These are phyloP conservation scores for Fraxinus velutina DNA, from an alignment of 305 asterid species.

Conservation along the genomic window DNA sequence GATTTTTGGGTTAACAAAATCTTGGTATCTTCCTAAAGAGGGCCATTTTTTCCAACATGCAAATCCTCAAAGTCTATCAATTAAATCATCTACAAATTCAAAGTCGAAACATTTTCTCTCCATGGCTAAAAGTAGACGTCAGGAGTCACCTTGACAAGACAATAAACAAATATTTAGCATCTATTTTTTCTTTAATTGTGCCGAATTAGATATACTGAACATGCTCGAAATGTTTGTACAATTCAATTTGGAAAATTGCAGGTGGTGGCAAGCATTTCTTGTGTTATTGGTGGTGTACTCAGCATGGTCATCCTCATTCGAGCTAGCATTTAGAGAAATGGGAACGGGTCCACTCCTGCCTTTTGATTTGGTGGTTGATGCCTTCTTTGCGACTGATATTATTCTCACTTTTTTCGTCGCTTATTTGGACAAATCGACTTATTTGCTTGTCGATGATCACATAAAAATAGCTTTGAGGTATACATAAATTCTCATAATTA, in stretches of 20 bases:
- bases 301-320: conserved; percentile 92
- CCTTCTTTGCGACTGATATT: conserved; percentile 66
- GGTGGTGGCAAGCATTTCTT: conserved; percentile 83
- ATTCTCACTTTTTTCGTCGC: conserved; percentile 80
- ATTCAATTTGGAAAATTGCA: conserved; percentile 23
- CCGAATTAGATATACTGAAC: neutral
- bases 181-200: neutral
- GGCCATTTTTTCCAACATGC: neutral
- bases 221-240: neutral
- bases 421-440: conserved; percentile 75
- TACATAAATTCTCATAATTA: neutral
- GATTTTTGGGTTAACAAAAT: neutral
- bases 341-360: conserved; percentile 64
- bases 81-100: neutral
- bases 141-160: neutral
- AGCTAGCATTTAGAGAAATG: conserved; percentile 69
- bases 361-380: conserved; percentile 71
- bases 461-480: conserved; percentile 68
- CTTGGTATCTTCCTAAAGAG: neutral
- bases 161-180: neutral
- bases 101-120: neutral
- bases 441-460: conserved; percentile 70
- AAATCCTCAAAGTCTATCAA: neutral
- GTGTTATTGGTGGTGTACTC: conserved; percentile 86
- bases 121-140: neutral